phyloP scores from a whole-genome alignment of 2,329 filamentous ascomycete genomes.

The Clonostachys rhizophaga region DNA sequence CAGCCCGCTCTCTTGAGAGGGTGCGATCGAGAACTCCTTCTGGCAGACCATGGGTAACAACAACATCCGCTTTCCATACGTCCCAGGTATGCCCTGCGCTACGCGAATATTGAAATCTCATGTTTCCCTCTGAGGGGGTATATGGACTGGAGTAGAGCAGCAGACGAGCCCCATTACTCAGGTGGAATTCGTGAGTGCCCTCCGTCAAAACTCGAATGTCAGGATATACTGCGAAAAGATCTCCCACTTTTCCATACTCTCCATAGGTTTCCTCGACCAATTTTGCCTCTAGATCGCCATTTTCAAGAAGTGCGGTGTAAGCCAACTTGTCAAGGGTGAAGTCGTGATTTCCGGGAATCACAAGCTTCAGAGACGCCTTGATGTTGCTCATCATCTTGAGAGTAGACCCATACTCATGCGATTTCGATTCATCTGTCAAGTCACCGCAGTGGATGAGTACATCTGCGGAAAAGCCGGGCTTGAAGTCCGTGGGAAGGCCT shows the following conservation, averaged over 20 bases:
- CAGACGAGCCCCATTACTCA: conserved; percentile 32
- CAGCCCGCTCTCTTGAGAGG: conserved; percentile 13
- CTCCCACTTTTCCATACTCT: conserved; percentile 21
- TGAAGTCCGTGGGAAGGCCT: background rate
- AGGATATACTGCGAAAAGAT: conserved; percentile 18
- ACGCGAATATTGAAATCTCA: conserved; percentile 37
- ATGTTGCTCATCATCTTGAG: conserved; percentile 29
- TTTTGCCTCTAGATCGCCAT: background rate
- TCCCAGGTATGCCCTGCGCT: conserved; percentile 12
- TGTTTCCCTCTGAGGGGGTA: conserved; percentile 30
- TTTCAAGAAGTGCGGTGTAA: background rate
- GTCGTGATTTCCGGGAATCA: conserved; percentile 49
- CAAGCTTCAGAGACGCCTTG: conserved; percentile 37
- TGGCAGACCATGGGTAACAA: conserved; percentile 27
- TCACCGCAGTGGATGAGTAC: conserved; percentile 46
- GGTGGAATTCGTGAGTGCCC: conserved; percentile 28
- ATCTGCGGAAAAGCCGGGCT: conserved; percentile 15
- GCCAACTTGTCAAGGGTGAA: conserved; percentile 30
- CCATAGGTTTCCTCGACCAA: conserved; percentile 23
- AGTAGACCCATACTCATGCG: conserved; percentile 28
- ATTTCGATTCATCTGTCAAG: conserved; percentile 35
- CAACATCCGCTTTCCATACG: conserved; percentile 17
- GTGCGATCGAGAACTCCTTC: conserved; percentile 34
- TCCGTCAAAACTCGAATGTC: conserved; percentile 32
- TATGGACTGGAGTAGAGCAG: conserved; percentile 39